Base-by-base conservation (phyloP, 2,329 filamentous ascomycete species). In the Cladosporium oxysporum region DNA sequence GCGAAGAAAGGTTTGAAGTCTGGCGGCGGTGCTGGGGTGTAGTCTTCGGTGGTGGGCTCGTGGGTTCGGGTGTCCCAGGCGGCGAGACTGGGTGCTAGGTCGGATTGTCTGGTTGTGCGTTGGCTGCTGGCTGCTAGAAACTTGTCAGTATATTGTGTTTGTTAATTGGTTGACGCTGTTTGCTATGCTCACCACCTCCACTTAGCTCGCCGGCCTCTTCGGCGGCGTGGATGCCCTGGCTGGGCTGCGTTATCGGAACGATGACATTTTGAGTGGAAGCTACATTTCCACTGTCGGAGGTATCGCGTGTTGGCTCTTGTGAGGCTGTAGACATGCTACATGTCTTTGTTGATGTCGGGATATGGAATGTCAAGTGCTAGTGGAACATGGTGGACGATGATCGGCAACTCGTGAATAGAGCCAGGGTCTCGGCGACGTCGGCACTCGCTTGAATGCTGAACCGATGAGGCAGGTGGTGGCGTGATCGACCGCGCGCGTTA, bases 1-100 rank as follows among this genome's bases (percentile, higher is more conserved):
- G 92, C 90, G 82, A 97, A 97, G 81, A 97, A 90, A 2, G 92
- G 91, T 53, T 88, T 84, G 77, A 96, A 94, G 80, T 76, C 80
- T 67, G 57, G 35, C 16, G 57, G 57, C 14, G 57, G 31, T 47
- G 37, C 37, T 47, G 57, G 57, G 10, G 23, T 10, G 37, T 31
- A 16, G 44, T 18, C 14, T 52, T 28, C 47, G 14, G 53, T 21
- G n/a, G 55, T 29, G 12, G 35, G 62, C 11, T 58, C 57, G 44
- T 49, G 47, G 55, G 62, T 60, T 16, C 62, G 55, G 18, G 62
- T 65, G 55, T 65, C 62, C 62, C 62, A 65, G 23, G 57, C 62
- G 33, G 62, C 62, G 41, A 65, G 57, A 5, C 44, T 44, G 49
- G 62, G 62, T 29, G 62, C 62, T 52, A 65, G 57, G 29, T 58